phyloP scores from a whole-genome alignment of 352 stramenopile genomes.

The Globisporangium cylindrosporum region DNA sequence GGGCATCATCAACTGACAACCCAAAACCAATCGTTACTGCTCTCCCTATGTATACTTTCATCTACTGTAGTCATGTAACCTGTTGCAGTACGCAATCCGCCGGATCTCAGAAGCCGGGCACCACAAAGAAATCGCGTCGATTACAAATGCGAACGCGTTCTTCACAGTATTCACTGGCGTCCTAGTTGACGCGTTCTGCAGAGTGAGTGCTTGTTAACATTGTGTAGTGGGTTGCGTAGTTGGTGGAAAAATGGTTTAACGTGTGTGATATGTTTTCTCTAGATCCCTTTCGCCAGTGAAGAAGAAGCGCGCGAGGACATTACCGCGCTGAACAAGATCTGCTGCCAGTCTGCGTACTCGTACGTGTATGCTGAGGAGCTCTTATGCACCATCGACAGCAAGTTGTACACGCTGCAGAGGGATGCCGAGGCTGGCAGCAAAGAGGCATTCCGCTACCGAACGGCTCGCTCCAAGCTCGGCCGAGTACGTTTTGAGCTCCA shows the following conservation, averaged over 20 bases:
- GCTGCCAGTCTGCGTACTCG: constrained; percentile 82
- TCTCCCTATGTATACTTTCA: not conserved
- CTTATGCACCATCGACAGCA: constrained; percentile 66
- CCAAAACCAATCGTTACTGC: not conserved
- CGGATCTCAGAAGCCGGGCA: constrained; percentile 83
- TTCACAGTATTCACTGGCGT: constrained; percentile 86
- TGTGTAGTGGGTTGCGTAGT: not conserved
- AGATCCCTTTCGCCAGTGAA: constrained; percentile 82
- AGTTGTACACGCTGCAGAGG: constrained; percentile 57
- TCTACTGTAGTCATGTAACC: constrained; percentile 54
- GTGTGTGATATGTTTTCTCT: not conserved
- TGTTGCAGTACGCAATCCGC: constrained; percentile 84
- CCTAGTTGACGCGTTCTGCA: constrained; percentile 68
- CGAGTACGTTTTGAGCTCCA: constrained; percentile 77
- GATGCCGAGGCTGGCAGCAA: constrained; percentile 24
- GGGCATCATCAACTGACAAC: not conserved
- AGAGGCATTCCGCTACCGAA: constrained; percentile 41
- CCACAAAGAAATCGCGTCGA: constrained; percentile 87
- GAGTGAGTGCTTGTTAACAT: constrained; percentile 30
- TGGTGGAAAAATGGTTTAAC: not conserved
- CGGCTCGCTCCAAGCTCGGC: constrained; percentile 67
- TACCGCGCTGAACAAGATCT: constrained; percentile 76
- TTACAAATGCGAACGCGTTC: constrained; percentile 79
- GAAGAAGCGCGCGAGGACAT: constrained; percentile 77
- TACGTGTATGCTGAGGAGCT: constrained; percentile 81